A percentile compares a stretch with the other conserved stretches of the same genome.
Evolutionary conservation across 352 stramenopile species (phyloP).

Genomic region (Globisporangium nagaii): DNA sequence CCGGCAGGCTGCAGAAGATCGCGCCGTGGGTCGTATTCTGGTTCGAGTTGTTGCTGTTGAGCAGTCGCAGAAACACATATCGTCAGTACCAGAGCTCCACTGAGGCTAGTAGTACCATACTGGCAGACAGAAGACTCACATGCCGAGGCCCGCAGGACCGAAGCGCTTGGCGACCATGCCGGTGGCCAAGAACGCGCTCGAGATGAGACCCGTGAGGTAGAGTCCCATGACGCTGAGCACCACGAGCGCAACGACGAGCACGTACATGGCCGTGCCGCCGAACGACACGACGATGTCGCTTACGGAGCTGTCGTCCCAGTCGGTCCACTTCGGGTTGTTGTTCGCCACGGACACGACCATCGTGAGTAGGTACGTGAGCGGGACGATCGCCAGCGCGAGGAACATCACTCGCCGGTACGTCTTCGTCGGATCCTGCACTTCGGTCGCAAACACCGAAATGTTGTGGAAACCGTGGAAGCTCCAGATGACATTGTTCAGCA

Average conservation of each 20-base stretch:
- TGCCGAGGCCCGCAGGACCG: conserved; percentile 31
- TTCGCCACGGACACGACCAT: conserved; percentile 28
- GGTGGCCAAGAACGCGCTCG: conserved; percentile 46
- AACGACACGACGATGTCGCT: conserved; percentile 28
- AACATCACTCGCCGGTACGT: conserved; percentile 44
- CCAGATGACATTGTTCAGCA: conserved; percentile 41
- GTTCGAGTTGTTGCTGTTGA: conserved; percentile 14
- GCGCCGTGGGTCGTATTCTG: conserved; percentile 27
- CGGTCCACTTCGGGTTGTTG: conserved; percentile 34
- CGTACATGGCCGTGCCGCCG: conserved; percentile 22
- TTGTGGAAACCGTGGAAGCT: conserved; percentile 57
- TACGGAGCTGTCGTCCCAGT: conserved; percentile 33
- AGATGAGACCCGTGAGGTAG: conserved; percentile 37
- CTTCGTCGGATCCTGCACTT: conserved; percentile 24
- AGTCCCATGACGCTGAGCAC: conserved; percentile 34
- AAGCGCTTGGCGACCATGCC: conserved; percentile 52
- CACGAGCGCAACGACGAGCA: conserved; percentile 27
- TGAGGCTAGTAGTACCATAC: too few relatives aligned
- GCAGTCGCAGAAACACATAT: not conserved
- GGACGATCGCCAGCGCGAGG: conserved; percentile 26
- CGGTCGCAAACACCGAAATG: conserved; percentile 41
- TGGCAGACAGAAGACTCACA: conserved; percentile 17
- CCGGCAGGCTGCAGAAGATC: conserved; percentile 48
- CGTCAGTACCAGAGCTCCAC: not conserved
- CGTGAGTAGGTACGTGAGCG: conserved; percentile 41